These are phyloP conservation scores for Antitrichia curtipendula DNA, from an alignment of 225 moss, liverwort and hornwort genomes.

Conservation along the genomic window DNA sequence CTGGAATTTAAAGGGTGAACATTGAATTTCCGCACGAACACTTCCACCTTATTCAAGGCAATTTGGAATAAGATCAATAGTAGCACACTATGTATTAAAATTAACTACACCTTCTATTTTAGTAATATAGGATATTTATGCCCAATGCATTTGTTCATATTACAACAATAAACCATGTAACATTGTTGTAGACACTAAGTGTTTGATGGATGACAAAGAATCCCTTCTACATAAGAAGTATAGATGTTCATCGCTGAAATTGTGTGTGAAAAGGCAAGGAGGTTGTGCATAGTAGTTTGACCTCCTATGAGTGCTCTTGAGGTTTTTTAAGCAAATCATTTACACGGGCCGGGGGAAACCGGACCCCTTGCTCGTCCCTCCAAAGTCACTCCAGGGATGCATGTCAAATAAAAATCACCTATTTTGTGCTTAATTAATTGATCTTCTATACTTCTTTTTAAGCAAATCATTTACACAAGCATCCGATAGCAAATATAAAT, in stretches of 20 bases:
- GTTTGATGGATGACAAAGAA: too few relatives aligned
- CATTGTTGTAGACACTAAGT: too few relatives aligned
- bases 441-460: too few relatives aligned
- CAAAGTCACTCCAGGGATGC: too few relatives aligned
- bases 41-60: accelerated
- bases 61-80: neutral
- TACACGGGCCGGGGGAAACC: too few relatives aligned
- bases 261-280: neutral
- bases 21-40: neutral
- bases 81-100: neutral
- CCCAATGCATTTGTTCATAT: neutral
- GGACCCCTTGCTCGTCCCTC: too few relatives aligned
- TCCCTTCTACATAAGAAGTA: too few relatives aligned
- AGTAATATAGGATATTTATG: neutral
- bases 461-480: too few relatives aligned
- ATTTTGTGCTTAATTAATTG: too few relatives aligned
- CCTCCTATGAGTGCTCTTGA: neutral
- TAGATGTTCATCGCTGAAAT: too few relatives aligned
- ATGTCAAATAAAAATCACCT: too few relatives aligned
- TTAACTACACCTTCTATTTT: neutral
- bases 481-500: too few relatives aligned
- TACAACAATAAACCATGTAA: neutral
- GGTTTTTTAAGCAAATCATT: neutral
- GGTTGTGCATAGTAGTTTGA: neutral
- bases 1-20: accelerated